These are phyloP conservation scores for Russula earlei DNA, from an alignment of 768 basidiomycete species.

Conservation along the genomic window DNA sequence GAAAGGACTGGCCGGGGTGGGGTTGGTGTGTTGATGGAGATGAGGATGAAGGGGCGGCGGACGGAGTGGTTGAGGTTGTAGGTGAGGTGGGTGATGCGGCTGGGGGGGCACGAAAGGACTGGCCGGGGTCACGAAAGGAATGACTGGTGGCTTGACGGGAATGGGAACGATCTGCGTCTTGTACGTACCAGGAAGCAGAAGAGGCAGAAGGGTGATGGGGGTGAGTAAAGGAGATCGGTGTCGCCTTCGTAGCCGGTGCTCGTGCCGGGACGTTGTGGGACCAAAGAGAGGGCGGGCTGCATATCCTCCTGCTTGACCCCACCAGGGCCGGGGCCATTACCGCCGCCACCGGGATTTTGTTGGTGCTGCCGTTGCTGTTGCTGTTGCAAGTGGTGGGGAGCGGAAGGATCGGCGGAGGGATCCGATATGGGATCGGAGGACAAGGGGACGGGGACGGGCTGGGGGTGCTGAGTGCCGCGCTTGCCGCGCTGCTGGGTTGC, in stretches of 20 bases:
- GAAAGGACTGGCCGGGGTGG: constrained; percentile 55
- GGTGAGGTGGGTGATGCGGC: constrained; percentile 34
- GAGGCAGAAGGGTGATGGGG: constrained; percentile 23
- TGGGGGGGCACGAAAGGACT: constrained; percentile 70
- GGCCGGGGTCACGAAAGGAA: constrained; percentile 72
- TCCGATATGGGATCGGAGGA: constrained; percentile 13
- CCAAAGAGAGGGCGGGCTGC: constrained; percentile 21
- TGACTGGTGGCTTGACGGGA: constrained; percentile 36
- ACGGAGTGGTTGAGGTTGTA: constrained; percentile 21
- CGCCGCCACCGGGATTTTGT: background rate
- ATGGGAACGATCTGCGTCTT: constrained; percentile 32
- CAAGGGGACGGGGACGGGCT: constrained; percentile 20
- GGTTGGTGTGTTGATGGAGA: constrained; percentile 25
- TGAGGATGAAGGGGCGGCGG: constrained; percentile 19
- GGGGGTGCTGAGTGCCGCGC: constrained; percentile 25
- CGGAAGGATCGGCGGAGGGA: constrained; percentile 16
- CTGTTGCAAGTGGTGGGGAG: constrained; percentile 11
- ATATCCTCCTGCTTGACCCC: constrained; percentile 38
- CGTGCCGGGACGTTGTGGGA: constrained; percentile 57
- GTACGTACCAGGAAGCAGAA: constrained; percentile 31
- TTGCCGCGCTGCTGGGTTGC: constrained; percentile 31
- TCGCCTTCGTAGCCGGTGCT: constrained; percentile 60
- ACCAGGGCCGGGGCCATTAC: background rate
- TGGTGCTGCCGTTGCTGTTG: background rate
- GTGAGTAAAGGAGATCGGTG: constrained; percentile 25